A percentile compares a stretch with the other conserved stretches of the same genome.
These are phyloP conservation scores for Babesia ovata DNA, from an alignment of 169 alveolate species.

Conservation along the genomic window DNA sequence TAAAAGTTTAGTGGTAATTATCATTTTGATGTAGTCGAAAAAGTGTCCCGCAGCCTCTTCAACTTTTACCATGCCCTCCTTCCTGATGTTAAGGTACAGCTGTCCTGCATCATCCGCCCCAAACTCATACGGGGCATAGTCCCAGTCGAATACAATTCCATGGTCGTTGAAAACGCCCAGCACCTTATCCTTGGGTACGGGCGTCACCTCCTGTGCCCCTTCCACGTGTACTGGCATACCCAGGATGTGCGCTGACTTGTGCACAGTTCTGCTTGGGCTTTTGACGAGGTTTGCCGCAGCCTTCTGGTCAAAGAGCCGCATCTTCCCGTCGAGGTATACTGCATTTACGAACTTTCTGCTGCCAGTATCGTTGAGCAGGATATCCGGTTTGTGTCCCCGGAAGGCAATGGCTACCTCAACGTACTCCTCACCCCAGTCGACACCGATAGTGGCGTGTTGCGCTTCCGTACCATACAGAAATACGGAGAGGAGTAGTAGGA, in stretches of 20 bases:
- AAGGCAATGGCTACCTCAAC: slow-evolving; percentile 77
- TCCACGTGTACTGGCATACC: slow-evolving; percentile 31
- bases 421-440: slow-evolving; percentile 79
- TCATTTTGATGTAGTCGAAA: slow-evolving; percentile 70
- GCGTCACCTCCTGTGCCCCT: background rate
- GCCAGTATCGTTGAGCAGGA: slow-evolving; percentile 74
- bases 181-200: slow-evolving; percentile 14
- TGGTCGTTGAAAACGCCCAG: background rate
- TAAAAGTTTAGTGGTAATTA: slow-evolving; percentile 68
- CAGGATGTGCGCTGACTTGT: slow-evolving; percentile 57
- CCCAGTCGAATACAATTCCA: slow-evolving; percentile 47
- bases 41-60: slow-evolving; percentile 78
- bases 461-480: background rate
- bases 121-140: slow-evolving; percentile 64
- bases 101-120: slow-evolving; percentile 54
- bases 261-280: slow-evolving; percentile 48
- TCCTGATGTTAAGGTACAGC: slow-evolving; percentile 63
- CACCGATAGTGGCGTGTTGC: slow-evolving; percentile 65
- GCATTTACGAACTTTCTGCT: slow-evolving; percentile 77
- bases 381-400: slow-evolving; percentile 77
- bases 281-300: slow-evolving; percentile 50
- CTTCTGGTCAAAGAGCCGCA: slow-evolving; percentile 72
- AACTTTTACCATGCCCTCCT: slow-evolving; percentile 66
- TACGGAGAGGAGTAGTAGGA: background rate
- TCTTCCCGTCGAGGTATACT: slow-evolving; percentile 66